Percentiles rank a stretch among this genome's conserved stretches.
These are phyloP conservation scores for Eruca vesicaria DNA, from an alignment of 441 rosid species.

Conservation along the genomic window DNA sequence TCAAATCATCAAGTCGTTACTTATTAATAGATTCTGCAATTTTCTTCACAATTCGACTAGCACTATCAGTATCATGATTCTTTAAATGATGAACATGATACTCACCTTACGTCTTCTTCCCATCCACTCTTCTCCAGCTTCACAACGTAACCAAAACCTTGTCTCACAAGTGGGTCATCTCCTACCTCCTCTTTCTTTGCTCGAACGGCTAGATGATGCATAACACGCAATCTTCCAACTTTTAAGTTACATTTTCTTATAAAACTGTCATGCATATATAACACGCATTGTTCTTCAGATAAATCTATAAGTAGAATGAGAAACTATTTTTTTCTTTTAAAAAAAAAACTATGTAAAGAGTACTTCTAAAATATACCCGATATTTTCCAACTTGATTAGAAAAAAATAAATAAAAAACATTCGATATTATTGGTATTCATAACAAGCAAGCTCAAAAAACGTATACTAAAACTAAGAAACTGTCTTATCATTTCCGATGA, in stretches of 20 bases:
- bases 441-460: conserved; percentile 27
- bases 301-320: not conserved
- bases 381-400: not conserved
- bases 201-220: too few species aligned
- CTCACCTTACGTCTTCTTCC: conserved; percentile 40
- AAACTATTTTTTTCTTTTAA: too few species aligned
- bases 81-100: conserved; percentile 40
- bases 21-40: not conserved
- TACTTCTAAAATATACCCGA: not conserved
- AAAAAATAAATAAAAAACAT: not conserved
- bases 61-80: conserved; percentile 28
- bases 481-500: conserved; percentile 59
- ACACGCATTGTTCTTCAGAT: not conserved
- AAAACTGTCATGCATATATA: not conserved
- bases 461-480: conserved; percentile 55
- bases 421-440: not conserved
- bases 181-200: too few species aligned
- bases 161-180: conserved; percentile 36
- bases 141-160: conserved; percentile 38
- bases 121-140: conserved; percentile 40
- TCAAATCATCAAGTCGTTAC: too few species aligned
- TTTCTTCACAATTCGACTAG: conserved; percentile 8
- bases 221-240: too few species aligned
- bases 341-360: too few species aligned
- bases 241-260: too few species aligned